Conservation (phyloP, 2,329 filamentous ascomycete species). For the Truncatella angustata region DNA sequence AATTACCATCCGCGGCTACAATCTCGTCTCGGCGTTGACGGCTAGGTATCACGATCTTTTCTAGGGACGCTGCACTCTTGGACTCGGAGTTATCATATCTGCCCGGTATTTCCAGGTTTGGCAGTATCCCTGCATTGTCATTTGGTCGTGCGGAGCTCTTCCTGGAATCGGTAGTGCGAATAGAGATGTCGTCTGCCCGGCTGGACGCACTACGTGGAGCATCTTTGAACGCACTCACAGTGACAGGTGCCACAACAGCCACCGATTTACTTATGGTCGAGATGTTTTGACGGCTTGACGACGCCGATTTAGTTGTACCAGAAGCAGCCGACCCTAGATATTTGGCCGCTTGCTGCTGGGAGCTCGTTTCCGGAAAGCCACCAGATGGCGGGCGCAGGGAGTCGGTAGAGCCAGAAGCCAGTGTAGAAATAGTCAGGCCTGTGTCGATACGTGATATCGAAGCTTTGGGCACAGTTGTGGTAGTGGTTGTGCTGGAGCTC, state of each 20-base stretch:
- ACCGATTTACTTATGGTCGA: conserved; percentile 34
- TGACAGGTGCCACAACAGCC: conserved; percentile 46
- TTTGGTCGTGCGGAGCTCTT: conserved; percentile 41
- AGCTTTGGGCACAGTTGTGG: conserved; percentile 39
- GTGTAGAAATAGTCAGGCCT: conserved; percentile 29
- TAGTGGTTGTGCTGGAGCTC: conserved; percentile 37
- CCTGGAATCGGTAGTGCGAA: conserved; percentile 29
- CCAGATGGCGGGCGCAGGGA: conserved; percentile 34
- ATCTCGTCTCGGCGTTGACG: conserved; percentile 41
- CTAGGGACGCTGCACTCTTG: conserved; percentile 25
- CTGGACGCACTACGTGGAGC: conserved; percentile 36
- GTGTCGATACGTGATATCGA: conserved; percentile 43
- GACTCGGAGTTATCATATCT: conserved; percentile 35
- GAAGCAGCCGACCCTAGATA: conserved; percentile 41
- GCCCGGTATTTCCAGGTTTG: conserved; percentile 31
- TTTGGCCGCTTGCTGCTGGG: conserved; percentile 43
- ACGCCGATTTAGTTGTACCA: conserved; percentile 40
- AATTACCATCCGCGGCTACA: conserved; percentile 42
- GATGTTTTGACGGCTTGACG: conserved; percentile 31
- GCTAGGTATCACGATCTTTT: conserved; percentile 25
- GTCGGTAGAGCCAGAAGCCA: conserved; percentile 27
- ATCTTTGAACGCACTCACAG: conserved; percentile 49
- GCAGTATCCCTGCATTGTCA: conserved; percentile 37
- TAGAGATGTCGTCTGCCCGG: conserved; percentile 43
- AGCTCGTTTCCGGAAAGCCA: conserved; percentile 35